A percentile compares a stretch with the other conserved stretches of the same genome.
Evolutionary conservation across 441 rosid species (phyloP).

Genomic region (Rhodomyrtus psidioides): DNA sequence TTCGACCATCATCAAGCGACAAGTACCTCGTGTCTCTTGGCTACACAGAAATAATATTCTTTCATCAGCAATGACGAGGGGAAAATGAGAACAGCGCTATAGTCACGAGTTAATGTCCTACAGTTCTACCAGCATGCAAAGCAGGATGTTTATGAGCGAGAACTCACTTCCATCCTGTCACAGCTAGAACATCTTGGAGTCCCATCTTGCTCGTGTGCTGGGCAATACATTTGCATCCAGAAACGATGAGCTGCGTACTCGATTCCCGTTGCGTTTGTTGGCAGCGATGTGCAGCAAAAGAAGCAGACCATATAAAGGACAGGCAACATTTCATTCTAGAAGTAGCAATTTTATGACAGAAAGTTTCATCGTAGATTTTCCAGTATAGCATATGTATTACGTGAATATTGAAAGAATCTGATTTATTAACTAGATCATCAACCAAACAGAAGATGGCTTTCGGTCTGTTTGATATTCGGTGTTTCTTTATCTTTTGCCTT

Average conservation of each 20-base stretch:
- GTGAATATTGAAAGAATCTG: neutral
- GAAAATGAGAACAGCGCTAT: neutral
- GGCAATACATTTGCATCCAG: conserved; percentile 12
- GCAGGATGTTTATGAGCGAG: neutral
- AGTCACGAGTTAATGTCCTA: neutral
- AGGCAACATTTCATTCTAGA: neutral
- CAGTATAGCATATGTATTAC: neutral
- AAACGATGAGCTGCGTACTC: neutral
- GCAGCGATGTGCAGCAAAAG: neutral
- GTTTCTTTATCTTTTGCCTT: neutral
- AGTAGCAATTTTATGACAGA: neutral
- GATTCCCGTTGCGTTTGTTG: neutral
- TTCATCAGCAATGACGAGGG: neutral
- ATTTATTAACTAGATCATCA: neutral
- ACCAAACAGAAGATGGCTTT: neutral
- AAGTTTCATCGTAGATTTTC: neutral
- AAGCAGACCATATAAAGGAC: neutral
- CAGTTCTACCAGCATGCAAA: neutral
- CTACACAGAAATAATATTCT: neutral
- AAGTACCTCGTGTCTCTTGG: neutral
- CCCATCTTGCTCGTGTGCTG: conserved; percentile 4
- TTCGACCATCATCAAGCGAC: conserved; percentile 11
- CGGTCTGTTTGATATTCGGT: neutral
- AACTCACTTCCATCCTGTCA: conserved; percentile 7
- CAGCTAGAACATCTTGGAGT: conserved; percentile 12